A percentile compares a stretch with the other conserved stretches of the same genome.
phyloP scores from a whole-genome alignment of 192 early-diverging fungal species.

The Linnemannia hyalina region DNA sequence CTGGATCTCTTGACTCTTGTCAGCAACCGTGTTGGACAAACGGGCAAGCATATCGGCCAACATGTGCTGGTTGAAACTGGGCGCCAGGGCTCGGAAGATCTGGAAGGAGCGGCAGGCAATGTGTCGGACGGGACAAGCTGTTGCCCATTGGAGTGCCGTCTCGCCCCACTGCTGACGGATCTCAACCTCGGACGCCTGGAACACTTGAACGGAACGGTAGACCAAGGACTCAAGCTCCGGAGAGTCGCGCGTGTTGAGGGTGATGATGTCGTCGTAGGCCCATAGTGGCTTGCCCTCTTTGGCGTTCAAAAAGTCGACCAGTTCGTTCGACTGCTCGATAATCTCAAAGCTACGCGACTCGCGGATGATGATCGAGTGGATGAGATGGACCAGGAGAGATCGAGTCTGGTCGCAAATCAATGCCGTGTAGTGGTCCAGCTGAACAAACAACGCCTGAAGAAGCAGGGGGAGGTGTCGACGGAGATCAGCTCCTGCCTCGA shows the following conservation, averaged over 20 bases:
- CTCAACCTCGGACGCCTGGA: constrained; percentile 61
- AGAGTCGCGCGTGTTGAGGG: constrained; percentile 58
- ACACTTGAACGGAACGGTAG: constrained; percentile 62
- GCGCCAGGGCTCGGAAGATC: constrained; percentile 79
- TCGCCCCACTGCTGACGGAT: constrained; percentile 82
- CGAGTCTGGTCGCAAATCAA: constrained; percentile 83
- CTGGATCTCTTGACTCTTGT: constrained; percentile 81
- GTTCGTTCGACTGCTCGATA: constrained; percentile 56
- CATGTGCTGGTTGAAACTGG: constrained; percentile 80
- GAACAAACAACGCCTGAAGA: constrained; percentile 83
- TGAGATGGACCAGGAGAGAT: constrained; percentile 80
- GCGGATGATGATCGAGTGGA: constrained; percentile 77
- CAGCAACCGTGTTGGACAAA: constrained; percentile 82
- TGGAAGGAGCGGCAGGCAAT: constrained; percentile 92
- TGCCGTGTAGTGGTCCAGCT: constrained; percentile 84
- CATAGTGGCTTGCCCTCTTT: constrained; percentile 85
- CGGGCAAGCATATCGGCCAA: constrained; percentile 82
- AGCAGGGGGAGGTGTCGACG: constrained; percentile 76
- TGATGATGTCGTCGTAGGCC: constrained; percentile 85
- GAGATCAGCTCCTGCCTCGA: constrained; percentile 78
- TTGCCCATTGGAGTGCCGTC: constrained; percentile 86
- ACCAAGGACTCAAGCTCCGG: constrained; percentile 65
- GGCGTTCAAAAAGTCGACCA: constrained; percentile 62
- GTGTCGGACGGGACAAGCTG: constrained; percentile 85
- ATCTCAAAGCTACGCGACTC: constrained; percentile 70